These are phyloP conservation scores for Panicum miliaceum DNA, from an alignment of 176 grass and related monocot species.

Conservation along the genomic window DNA sequence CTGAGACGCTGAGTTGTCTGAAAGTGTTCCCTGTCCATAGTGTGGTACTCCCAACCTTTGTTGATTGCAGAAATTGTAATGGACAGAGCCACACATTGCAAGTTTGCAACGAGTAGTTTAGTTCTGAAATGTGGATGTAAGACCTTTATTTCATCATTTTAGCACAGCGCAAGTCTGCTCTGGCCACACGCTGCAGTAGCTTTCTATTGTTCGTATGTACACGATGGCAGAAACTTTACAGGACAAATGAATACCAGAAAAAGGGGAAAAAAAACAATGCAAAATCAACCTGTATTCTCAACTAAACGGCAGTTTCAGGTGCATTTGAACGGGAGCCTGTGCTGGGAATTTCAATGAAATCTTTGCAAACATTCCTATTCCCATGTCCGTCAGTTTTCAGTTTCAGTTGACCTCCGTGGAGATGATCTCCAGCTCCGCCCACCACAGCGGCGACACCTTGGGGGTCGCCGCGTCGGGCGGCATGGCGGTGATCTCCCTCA, in stretches of 20 bases:
- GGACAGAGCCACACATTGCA: too few species aligned
- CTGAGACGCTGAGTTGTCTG: too few species aligned
- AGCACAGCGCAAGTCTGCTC: not conserved
- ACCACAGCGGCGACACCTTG: constrained; percentile 85
- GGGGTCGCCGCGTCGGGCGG: constrained; percentile 66
- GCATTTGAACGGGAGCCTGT: not conserved
- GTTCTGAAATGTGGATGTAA: too few species aligned
- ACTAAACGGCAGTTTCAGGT: not conserved
- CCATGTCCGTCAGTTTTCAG: not conserved
- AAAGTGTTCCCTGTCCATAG: too few species aligned
- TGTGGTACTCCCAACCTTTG: too few species aligned
- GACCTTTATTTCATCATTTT: not conserved
- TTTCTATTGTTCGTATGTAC: constrained; percentile 17
- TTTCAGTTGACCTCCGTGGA: constrained; percentile 60
- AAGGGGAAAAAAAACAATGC: too few species aligned
- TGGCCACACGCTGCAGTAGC: not conserved
- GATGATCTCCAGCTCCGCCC: constrained; percentile 90
- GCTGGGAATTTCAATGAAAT: not conserved
- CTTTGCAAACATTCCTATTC: not conserved
- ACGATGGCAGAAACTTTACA: constrained; percentile 3
- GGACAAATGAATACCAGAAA: not conserved
- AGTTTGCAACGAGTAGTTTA: too few species aligned
- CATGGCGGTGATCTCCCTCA: constrained; percentile 86
- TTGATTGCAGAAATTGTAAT: too few species aligned
- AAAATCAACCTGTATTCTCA: not conserved